A percentile compares a stretch with the other conserved stretches of the same genome.
These are phyloP conservation scores for Leptosphaerulina australis DNA, from an alignment of 2,329 filamentous ascomycete species.

Conservation along the genomic window DNA sequence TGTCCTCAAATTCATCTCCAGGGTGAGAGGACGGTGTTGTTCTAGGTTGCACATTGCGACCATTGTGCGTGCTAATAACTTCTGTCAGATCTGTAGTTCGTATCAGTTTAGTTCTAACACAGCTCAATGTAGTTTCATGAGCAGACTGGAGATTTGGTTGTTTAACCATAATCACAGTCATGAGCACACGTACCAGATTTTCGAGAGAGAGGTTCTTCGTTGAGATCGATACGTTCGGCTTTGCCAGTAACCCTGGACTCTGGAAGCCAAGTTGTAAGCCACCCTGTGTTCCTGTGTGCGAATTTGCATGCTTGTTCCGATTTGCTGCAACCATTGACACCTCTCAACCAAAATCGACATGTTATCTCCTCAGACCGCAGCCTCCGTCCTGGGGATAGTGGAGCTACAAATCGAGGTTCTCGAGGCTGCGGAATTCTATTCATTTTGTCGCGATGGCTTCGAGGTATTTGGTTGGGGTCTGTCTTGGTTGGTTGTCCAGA, in stretches of 20 bases:
- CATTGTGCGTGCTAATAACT: not conserved
- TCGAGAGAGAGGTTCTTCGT: not conserved
- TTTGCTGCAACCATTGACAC: not conserved
- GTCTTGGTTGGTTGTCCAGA: not conserved
- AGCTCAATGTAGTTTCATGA: too few species aligned
- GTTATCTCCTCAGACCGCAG: too few species aligned
- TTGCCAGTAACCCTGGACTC: too few species aligned
- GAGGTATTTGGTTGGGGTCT: not conserved
- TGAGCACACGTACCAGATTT: not conserved
- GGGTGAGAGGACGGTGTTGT: not conserved
- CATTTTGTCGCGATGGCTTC: too few species aligned
- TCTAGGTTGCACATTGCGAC: not conserved
- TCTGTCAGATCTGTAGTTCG: not conserved
- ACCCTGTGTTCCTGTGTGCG: slow-evolving; percentile 11
- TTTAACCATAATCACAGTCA: too few species aligned
- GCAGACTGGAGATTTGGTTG: too few species aligned
- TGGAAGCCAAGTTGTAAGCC: too few species aligned
- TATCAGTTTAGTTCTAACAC: too few species aligned
- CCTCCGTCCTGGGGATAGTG: too few species aligned
- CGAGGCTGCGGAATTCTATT: too few species aligned
- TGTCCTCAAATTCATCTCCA: not conserved
- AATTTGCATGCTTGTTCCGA: not conserved
- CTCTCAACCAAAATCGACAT: slow-evolving; percentile 1
- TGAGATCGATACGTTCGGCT: not conserved
- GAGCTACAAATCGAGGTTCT: too few species aligned